Evolutionary conservation across 805 yeast species (phyloP).

Genomic region (Myxozyma vanderwaltii): DNA sequence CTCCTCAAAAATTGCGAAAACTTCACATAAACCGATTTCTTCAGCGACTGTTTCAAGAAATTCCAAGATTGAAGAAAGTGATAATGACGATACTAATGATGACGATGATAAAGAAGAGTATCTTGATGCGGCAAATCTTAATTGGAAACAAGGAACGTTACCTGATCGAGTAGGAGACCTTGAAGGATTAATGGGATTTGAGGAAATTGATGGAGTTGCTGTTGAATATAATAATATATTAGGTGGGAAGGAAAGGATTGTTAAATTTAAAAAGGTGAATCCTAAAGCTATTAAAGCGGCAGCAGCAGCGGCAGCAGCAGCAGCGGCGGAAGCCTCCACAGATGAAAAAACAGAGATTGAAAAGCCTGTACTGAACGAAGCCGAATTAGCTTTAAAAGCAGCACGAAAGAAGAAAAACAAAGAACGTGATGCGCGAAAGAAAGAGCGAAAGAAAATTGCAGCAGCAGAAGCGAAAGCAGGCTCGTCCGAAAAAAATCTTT

Average conservation of each 20-base stretch:
- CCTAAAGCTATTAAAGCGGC: constrained; percentile 43
- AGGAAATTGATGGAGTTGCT: constrained; percentile 91
- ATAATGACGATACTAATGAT: not conserved
- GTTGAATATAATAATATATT: constrained; percentile 72
- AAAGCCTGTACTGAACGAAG: constrained; percentile 13
- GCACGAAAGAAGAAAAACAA: constrained; percentile 8
- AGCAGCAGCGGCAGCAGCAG: constrained; percentile 45
- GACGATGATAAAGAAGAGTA: constrained; percentile 1
- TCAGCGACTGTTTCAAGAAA: too few species aligned
- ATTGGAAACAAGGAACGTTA: constrained; percentile 80
- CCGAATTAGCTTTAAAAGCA: constrained; percentile 3
- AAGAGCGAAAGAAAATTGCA: constrained; percentile 7
- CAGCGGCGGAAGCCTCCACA: constrained; percentile 31
- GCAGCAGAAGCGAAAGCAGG: constrained; percentile 1
- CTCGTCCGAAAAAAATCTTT: constrained; percentile 30
- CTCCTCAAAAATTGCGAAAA: not conserved
- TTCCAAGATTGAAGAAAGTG: too few species aligned
- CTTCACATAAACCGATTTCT: not conserved
- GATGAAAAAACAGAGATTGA: constrained; percentile 27
- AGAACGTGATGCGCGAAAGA: constrained; percentile 9
- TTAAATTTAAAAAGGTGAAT: constrained; percentile 22
- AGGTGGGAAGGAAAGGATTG: constrained; percentile 36
- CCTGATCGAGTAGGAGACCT: constrained; percentile 85
- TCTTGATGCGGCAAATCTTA: constrained; percentile 17
- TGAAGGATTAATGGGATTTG: constrained; percentile 89